Base-by-base conservation (phyloP, 2,329 filamentous ascomycete genomes). In the Aspergillus sp. region DNA sequence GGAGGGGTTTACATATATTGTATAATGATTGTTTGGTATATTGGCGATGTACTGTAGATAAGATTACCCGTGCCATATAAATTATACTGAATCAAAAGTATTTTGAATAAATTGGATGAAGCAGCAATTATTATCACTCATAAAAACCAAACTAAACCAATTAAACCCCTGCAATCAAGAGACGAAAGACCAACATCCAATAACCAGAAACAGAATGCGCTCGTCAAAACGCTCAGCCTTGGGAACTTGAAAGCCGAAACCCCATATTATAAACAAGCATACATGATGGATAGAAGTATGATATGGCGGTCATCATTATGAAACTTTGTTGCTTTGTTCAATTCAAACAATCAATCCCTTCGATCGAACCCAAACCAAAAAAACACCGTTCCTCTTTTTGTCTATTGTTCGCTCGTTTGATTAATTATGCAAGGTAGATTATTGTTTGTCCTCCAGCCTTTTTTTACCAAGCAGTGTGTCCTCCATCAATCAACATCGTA, bases 401-500 rank as follows among this genome's bases (percentile, higher is more conserved):
- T 31, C 27, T 31, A 31, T 31, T 31, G 27, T 31, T 31, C 27
- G 27, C 27, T 31, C 27, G 27, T 31, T 31, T 31, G 27, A 31
- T 31, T 31, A 31, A 31, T 31, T 31, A 31, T 31, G 27, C 27
- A 31, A 45, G 27, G 14, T 21, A 31, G 37, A 14, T 8, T 8
- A 14, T 8, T 31, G 27, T 31, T 31, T 31, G 27, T 31, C 3
- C 27, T 31, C 9, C 23, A 7, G 21, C 21, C 21, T 21, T 21
- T 21, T 21, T 8, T 47, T 62, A 78, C 76, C 75, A 79, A 8
- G 78, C 77, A 35, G 76, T 79, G 68, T 91, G 88, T 0, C 89
- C 89, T 11, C 89, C 89, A 68, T 91, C 89, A 49, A 91, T 87
- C 33, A 87, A 77, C 68, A 91, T 69, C 63, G 90, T 87, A 35